Percentiles rank a stretch among this genome's conserved stretches.
phyloP scores from a whole-genome alignment of 441 rosid genomes.

The Adansonia grandidieri region DNA sequence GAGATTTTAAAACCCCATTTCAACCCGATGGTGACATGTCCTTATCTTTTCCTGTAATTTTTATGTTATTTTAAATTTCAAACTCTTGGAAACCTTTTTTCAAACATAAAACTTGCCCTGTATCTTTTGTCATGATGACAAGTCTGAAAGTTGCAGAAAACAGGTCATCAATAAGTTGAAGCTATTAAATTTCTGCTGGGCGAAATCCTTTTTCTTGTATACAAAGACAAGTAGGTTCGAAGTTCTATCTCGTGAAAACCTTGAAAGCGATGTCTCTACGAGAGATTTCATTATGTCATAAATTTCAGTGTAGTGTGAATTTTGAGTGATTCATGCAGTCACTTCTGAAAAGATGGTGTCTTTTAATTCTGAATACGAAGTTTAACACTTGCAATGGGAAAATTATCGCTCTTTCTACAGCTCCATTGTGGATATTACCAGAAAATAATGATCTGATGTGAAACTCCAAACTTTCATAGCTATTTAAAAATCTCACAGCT shows the following conservation, averaged over 20 bases:
- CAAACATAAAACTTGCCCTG: not conserved
- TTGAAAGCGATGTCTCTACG: not conserved
- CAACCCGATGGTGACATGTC: not conserved
- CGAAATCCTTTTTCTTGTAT: not conserved
- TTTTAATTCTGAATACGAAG: no score
- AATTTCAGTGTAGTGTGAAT: not conserved
- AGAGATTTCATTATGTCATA: not conserved
- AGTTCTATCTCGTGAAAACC: not conserved
- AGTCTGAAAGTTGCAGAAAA: slow-evolving; percentile 22
- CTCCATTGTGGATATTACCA: not conserved
- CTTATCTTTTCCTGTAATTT: not conserved
- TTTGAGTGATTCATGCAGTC: no score
- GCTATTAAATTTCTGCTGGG: not conserved
- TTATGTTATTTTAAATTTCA: not conserved
- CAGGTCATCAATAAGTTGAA: not conserved
- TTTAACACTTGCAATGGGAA: no score
- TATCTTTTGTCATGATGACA: not conserved
- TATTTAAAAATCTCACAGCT: not conserved
- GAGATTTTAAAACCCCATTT: not conserved
- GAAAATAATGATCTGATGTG: not conserved
- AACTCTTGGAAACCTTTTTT: not conserved
- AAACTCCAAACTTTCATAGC: not conserved
- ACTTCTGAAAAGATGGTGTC: no score
- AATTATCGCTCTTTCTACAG: not conserved
- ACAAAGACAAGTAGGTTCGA: not conserved